Base-by-base conservation (phyloP, 164 flowering plant genomes). In the Echeveria elegans region DNA sequence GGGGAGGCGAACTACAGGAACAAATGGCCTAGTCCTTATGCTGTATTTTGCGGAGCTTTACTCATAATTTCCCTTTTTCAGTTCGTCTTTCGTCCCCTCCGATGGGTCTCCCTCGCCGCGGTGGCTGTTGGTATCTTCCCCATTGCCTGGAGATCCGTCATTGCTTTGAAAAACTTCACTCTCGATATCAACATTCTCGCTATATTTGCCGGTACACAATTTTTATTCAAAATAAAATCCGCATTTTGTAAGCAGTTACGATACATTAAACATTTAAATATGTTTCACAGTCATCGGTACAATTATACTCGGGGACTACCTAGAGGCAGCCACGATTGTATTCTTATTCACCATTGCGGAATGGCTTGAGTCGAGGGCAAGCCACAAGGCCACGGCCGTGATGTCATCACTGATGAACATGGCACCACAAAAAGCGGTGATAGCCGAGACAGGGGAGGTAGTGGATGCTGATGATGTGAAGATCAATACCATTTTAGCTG, bases 291-390 rank as follows among this genome's bases (percentile, higher is more conserved):
- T 86, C 71, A 72, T 74, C 16, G 94, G 97, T 60, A 79, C 96
- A 24, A 62, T 89, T 65, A 83, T 77, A 0, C 67, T 91, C 68
- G 52, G 68, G 12, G 99, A 91, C 71, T 94, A 86, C 43, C 36
- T 71, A 71, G 99, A 94, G 70, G 93, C 96, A 67, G 99, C 81
- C 5, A 73, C 86, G 1, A 85, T 91, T 23, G 99, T 94, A 14
- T 91, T 94, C 70, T 78, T 94, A 11, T 91, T 89, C 82, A 81
- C 86, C 59, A 79, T 83, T 71, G 88, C 97, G 21, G 87, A 91
- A 53, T 94, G 99, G 99, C 88, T 94, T 14, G 88, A 91, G 72
- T 76, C 97, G 29, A 86, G 83, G 72, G 97, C 99, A 52, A 81
- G 97, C 71, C 85, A 83, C 79, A 94, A 88, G 96, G 96, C 96